These are phyloP conservation scores for Fusarium mundagurra DNA, from an alignment of 2,329 filamentous ascomycete genomes.

Conservation along the genomic window DNA sequence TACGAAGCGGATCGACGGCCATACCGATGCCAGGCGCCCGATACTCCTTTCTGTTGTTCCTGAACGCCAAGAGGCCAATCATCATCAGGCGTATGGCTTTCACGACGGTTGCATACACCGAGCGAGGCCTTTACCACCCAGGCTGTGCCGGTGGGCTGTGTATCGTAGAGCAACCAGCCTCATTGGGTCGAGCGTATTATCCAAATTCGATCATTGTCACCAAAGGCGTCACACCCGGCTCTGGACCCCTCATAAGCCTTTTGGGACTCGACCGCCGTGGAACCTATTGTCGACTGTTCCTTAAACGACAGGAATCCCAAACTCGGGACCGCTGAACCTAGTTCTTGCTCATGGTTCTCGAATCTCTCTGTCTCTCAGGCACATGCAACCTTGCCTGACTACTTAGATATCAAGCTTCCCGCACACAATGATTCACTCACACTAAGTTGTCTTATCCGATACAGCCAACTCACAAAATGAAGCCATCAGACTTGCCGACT, in stretches of 20 bases:
- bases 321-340: not conserved
- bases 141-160: not conserved
- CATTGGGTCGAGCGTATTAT: not conserved
- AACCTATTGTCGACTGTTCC: not conserved
- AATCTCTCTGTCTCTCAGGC: not conserved
- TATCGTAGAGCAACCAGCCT: not conserved
- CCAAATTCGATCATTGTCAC: not conserved
- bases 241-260: not conserved
- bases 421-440: not conserved
- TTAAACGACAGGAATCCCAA: not conserved
- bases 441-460: not conserved
- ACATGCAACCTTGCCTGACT: not conserved
- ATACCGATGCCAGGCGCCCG: constrained; percentile 8
- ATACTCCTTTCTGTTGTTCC: not conserved
- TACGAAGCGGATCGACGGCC: not conserved
- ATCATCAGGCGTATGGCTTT: not conserved
- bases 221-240: constrained; percentile 10
- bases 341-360: not conserved
- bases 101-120: not conserved
- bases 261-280: not conserved
- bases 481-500: constrained; percentile 2
- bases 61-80: not conserved
- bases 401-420: constrained; percentile 16
- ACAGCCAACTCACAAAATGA: constrained; percentile 9
- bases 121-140: not conserved